Percentiles rank a stretch among this genome's conserved stretches.
Conservation (phyloP, 2,329 filamentous ascomycete species). For the Penicillium sp. region DNA sequence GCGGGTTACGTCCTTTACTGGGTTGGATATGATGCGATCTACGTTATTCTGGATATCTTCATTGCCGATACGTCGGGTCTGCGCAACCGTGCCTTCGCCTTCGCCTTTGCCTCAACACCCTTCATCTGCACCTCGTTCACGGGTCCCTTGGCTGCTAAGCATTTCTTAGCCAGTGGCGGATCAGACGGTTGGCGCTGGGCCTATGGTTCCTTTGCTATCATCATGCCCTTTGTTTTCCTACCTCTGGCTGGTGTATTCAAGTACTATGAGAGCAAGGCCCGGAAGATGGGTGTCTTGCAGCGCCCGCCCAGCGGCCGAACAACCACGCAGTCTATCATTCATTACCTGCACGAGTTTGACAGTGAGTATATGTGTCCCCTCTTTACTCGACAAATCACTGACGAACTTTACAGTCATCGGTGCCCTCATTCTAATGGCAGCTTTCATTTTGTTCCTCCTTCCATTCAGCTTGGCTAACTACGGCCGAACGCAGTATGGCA, state of each 20-base stretch:
- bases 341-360: slow-evolving; percentile 60
- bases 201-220: slow-evolving; percentile 57
- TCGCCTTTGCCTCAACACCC: slow-evolving; percentile 55
- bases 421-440: slow-evolving; percentile 54
- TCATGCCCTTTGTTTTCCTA: slow-evolving; percentile 52
- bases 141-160: slow-evolving; percentile 48
- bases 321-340: slow-evolving; percentile 43
- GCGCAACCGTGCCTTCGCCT: slow-evolving; percentile 55
- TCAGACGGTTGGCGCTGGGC: slow-evolving; percentile 57
- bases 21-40: slow-evolving; percentile 52
- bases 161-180: slow-evolving; percentile 37
- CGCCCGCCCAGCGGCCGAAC: slow-evolving; percentile 44
- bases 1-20: slow-evolving; percentile 50
- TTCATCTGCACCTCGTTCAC: slow-evolving; percentile 57
- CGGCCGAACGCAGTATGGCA: slow-evolving; percentile 20
- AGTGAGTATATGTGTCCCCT: slow-evolving; percentile 43
- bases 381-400: slow-evolving; percentile 43
- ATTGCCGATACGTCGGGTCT: slow-evolving; percentile 59
- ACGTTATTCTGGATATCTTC: slow-evolving; percentile 54
- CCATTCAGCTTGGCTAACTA: slow-evolving; percentile 54
- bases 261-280: slow-evolving; percentile 55
- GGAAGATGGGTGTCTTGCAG: slow-evolving; percentile 49
- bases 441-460: slow-evolving; percentile 61
- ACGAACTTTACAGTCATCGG: slow-evolving; percentile 54
- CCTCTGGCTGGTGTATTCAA: slow-evolving; percentile 54